Evolutionary conservation across 495 filamentous ascomycete species (phyloP), one percentile per base, ranked within the genome.

Genomic region (Aspergillus taichungensis): DNA sequence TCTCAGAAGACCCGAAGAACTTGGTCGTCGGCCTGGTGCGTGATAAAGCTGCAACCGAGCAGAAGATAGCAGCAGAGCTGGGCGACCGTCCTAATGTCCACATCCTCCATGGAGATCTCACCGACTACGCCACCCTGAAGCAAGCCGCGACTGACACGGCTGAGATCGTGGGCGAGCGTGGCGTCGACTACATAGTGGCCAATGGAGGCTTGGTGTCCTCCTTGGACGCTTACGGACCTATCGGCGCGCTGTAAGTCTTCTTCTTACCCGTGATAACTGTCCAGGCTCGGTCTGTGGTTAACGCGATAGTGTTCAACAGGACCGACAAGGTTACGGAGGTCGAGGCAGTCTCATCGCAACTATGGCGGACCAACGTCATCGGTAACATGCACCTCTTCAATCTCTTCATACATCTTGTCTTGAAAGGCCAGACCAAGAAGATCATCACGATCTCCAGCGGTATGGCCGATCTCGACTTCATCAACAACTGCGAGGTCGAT

Each of bases 331-430:
- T 52, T 4, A 42, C 70, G 27, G 44, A 48, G 6, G 24, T 72
- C 6, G 55, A 58, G 27, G 18, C 36, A 43, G 42, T 47, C 45
- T 34, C 42, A 56, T 27, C 30, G 32, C 14, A 60, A 57, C 28
- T 49, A 14, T 68, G 69, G 49, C 45, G 64, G 31, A 51, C 57
- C 30, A 80, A 77, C 45, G 53, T 66, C 28, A 14, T 73, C 37
- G 72, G 67, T 28, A 63, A 62, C 37, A 54, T 78, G 50, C 62
- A 78, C 42, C 53, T 73, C 0, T 68, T 71, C 51, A 71, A 74
- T 50, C 40, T 63, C 13, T 79, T 74, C 42, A 42, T 75, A 4
- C 68, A 68, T 7, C 57, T 75, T 30, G 52, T 75, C 29, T 30
- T 63, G 30, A 66, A 68, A 39, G 67, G 68, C 13, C 55, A n/a